phyloP scores from a whole-genome alignment of 2,329 filamentous ascomycete genomes.

The Calonectria leucothoes region DNA sequence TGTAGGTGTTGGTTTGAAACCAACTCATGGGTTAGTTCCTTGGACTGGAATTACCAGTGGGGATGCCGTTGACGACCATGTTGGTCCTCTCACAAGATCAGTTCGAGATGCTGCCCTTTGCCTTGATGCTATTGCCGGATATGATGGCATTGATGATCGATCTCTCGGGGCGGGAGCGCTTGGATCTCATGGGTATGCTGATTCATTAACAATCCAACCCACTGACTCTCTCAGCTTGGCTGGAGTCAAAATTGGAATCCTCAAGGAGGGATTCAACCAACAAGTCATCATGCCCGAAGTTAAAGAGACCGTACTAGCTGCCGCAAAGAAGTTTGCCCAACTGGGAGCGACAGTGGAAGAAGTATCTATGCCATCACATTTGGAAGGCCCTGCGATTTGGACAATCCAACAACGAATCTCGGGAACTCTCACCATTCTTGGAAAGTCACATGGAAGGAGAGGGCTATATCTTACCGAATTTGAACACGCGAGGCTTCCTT shows the following conservation, averaged over 20 bases:
- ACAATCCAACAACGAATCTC: conserved; percentile 60
- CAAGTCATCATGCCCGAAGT: conserved; percentile 53
- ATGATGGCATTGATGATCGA: conserved; percentile 61
- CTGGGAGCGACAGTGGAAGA: conserved; percentile 63
- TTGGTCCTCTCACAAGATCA: conserved; percentile 55
- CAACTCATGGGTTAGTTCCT: conserved; percentile 62
- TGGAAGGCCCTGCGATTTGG: conserved; percentile 62
- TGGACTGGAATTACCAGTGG: conserved; percentile 62
- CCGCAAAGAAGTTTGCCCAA: conserved; percentile 52
- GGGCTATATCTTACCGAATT: conserved; percentile 63
- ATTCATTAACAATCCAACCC: neutral
- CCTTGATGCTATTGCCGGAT: conserved; percentile 59
- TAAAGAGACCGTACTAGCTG: conserved; percentile 53
- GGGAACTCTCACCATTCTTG: conserved; percentile 54
- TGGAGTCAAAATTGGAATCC: conserved; percentile 54
- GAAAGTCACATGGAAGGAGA: conserved; percentile 58
- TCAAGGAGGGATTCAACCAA: conserved; percentile 58
- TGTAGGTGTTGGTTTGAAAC: conserved; percentile 57
- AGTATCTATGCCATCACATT: conserved; percentile 61
- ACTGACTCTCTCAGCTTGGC: neutral
- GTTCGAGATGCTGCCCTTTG: conserved; percentile 54
- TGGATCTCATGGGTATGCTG: conserved; percentile 37
- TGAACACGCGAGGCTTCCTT: conserved; percentile 59
- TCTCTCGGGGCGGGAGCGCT: conserved; percentile 48
- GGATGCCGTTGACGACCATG: conserved; percentile 64